Evolutionary conservation across 2,329 filamentous ascomycete species (phyloP).

Genomic region (Fusarium guadeloupense): DNA sequence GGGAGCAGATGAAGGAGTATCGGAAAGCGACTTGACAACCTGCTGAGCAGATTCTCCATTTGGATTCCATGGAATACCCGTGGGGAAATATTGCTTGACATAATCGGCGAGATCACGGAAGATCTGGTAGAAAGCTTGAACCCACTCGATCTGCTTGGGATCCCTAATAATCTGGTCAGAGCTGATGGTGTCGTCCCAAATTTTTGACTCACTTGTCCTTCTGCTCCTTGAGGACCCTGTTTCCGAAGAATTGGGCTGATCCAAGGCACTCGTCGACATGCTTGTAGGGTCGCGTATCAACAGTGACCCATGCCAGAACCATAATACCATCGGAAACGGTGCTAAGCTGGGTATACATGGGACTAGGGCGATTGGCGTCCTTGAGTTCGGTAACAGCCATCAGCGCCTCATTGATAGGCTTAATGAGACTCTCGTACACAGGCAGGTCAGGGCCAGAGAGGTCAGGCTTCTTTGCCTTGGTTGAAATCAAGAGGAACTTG

Average conservation of each 20-base stretch:
- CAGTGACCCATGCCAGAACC: conserved; percentile 88
- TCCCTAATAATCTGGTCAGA: conserved; percentile 63
- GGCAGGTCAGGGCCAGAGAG: conserved; percentile 67
- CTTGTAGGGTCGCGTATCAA: conserved; percentile 83
- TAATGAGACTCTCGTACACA: conserved; percentile 79
- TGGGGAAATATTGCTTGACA: conserved; percentile 82
- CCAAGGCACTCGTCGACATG: conserved; percentile 85
- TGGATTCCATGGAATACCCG: conserved; percentile 87
- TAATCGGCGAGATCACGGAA: conserved; percentile 87
- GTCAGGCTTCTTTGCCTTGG: conserved; percentile 92
- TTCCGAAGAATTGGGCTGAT: conserved; percentile 92
- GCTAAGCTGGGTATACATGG: conserved; percentile 82
- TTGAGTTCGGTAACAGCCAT: conserved; percentile 81
- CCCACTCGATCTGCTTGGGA: conserved; percentile 83
- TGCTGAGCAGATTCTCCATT: conserved; percentile 78
- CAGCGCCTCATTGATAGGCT: conserved; percentile 85
- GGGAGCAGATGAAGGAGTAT: conserved; percentile 42
- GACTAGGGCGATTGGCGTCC: conserved; percentile 80
- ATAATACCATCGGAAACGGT: conserved; percentile 91
- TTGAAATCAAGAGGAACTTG: conserved; percentile 86
- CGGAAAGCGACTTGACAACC: conserved; percentile 64
- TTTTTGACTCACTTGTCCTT: conserved; percentile 68
- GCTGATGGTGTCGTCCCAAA: neutral
- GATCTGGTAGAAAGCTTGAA: conserved; percentile 90
- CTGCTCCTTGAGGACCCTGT: conserved; percentile 89